Evolutionary conservation across 1,139 yeast genomes (phyloP).

Genomic region (Ogataea hybrid): DNA sequence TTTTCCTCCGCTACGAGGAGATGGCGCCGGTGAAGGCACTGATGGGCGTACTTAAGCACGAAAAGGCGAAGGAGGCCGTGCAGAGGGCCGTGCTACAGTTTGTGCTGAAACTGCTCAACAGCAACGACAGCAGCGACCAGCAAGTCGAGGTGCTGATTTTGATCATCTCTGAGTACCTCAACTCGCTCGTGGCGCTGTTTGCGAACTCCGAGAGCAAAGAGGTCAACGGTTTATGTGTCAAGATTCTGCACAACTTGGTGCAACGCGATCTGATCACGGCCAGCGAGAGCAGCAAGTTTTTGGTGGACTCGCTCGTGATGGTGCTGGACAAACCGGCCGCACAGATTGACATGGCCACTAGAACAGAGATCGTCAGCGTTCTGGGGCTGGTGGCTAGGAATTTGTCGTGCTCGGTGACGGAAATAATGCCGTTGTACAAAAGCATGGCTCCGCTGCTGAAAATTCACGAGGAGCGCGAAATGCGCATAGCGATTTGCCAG

Average conservation of each 20-base stretch:
- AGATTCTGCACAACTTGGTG: conserved; percentile 52
- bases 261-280: conserved; percentile 61
- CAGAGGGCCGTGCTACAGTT: conserved; percentile 56
- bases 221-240: conserved; percentile 52
- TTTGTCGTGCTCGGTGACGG: conserved; percentile 52
- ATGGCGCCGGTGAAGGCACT: conserved; percentile 55
- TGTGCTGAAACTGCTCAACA: conserved; percentile 37
- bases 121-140: conserved; percentile 41
- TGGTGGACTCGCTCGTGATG: conserved; percentile 57
- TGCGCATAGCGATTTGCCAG: conserved; percentile 58
- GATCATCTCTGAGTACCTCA: conserved; percentile 55
- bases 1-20: conserved; percentile 57
- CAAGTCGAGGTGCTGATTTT: conserved; percentile 49
- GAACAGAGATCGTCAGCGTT: conserved; percentile 58
- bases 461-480: conserved; percentile 52
- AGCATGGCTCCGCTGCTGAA: conserved; percentile 61
- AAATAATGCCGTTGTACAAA: conserved; percentile 52
- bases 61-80: conserved; percentile 67
- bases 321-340: conserved; percentile 62
- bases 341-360: conserved; percentile 54
- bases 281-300: conserved; percentile 50
- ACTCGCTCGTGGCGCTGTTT: conserved; percentile 50
- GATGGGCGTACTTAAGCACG: conserved; percentile 50
- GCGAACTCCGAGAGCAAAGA: conserved; percentile 43
- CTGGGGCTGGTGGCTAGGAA: conserved; percentile 37